Percentiles rank a stretch among this genome's conserved stretches.
Conservation (phyloP, 2,329 filamentous ascomycete species). For the Sporothrix schenckii region DNA sequence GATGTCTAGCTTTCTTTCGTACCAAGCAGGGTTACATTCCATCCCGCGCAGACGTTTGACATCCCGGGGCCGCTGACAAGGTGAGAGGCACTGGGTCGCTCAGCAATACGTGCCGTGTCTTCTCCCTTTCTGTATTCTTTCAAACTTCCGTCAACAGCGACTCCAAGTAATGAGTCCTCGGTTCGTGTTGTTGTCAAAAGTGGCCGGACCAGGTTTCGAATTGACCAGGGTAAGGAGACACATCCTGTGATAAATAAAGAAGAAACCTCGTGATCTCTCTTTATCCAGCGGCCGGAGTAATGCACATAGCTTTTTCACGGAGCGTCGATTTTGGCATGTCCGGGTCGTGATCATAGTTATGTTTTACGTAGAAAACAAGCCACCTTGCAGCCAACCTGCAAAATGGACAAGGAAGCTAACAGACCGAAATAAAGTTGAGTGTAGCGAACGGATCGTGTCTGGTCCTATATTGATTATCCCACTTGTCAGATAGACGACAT, state of each 20-base stretch:
- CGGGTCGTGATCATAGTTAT: background rate
- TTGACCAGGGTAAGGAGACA: background rate
- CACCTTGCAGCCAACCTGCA: background rate
- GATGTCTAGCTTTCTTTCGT: background rate
- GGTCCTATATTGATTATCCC: background rate
- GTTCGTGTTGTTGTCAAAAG: background rate
- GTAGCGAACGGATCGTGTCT: background rate
- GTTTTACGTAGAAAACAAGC: background rate
- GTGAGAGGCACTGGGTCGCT: background rate
- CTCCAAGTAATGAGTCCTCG: conserved; percentile 12
- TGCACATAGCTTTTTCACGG: background rate
- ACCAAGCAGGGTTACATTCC: conserved; percentile 6
- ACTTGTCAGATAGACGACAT: background rate
- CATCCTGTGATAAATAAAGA: background rate
- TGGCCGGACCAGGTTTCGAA: conserved; percentile 23
- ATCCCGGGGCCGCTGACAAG: background rate
- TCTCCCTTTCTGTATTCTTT: background rate
- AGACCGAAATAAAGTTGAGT: background rate
- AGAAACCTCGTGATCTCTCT: conserved; percentile 12
- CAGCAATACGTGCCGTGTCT: background rate
- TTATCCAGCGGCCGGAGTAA: conserved; percentile 6
- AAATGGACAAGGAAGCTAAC: background rate
- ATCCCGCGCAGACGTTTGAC: conserved; percentile 13
- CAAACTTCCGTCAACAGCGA: background rate
- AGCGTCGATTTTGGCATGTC: background rate